Evolutionary conservation across 176 grass and related monocot species (phyloP), one percentile per base, ranked within the genome.

Genomic region (Cenchrus fungigraminus): DNA sequence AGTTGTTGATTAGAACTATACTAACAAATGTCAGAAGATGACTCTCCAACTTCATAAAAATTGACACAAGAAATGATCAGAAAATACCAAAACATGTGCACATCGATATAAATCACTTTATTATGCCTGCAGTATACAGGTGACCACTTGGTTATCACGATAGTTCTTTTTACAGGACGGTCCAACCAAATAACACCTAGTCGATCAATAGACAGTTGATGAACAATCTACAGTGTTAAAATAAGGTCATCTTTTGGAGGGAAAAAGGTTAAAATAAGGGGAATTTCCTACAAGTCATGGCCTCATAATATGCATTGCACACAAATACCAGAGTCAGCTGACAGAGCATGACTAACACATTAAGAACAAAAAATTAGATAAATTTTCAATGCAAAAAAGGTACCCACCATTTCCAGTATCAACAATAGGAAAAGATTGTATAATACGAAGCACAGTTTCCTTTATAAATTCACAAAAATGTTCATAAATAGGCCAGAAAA

Each of bases 71-170:
- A 65, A 64, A 80, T 13, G 37, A 32, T 65, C 47, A 67, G 47
- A 43, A 74, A 65, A 85, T 65, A 80, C 19, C 9, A 59, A 80
- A 77, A 69, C 20, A 49, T 12, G 19, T 63, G 32, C 16, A 8
- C 71, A 77, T 46, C 25, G 53, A 68, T 47, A 79, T 31, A 43
- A 74, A 68, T 28, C 43, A 79, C 16, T 43, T 74, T 72, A 25
- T 37, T 84, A 62, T 59, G 62, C 61, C 68, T 75, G 43, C n/a
- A 68, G 62, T 43, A 86, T 15, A 44, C 60, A 74, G 75, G 46
- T 84, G 45, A 6, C 12, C 34, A 79, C 71, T 73, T 53, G 28
- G 71, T 14, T 73, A 32, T 2, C 20, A 9, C 8, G 17, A 43
- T 11, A 69, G 0, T 68, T 80, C 1, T 8, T 55, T 87, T 55